Evolutionary conservation across 2,329 filamentous ascomycete genomes (phyloP).

Genomic region (Trichoderma lentiforme): DNA sequence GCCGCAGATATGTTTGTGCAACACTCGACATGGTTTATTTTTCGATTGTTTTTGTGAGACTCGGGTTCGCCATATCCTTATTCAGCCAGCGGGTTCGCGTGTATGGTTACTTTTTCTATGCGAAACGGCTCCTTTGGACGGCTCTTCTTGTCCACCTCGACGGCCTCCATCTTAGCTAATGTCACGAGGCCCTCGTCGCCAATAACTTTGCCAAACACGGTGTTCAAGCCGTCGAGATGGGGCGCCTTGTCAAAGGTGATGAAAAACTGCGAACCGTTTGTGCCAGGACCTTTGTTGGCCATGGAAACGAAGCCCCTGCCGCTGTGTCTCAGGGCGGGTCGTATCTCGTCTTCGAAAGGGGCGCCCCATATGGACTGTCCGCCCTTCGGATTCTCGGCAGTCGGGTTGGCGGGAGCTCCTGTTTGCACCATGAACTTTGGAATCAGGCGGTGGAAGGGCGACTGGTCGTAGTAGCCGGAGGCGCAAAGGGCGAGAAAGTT

Average conservation of each 20-base stretch:
- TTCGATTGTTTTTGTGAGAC: neutral
- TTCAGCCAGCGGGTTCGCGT: conserved; percentile 74
- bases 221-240: conserved; percentile 81
- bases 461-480: conserved; percentile 70
- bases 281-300: conserved; percentile 72
- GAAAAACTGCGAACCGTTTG: conserved; percentile 80
- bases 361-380: conserved; percentile 71
- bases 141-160: conserved; percentile 75
- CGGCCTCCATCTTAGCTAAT: conserved; percentile 66
- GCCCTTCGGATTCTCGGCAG: conserved; percentile 60
- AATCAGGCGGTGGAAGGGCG: conserved; percentile 77
- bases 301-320: conserved; percentile 69
- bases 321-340: conserved; percentile 65
- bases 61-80: conserved; percentile 31
- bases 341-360: conserved; percentile 78
- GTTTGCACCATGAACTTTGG: conserved; percentile 79
- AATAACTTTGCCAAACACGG: conserved; percentile 74
- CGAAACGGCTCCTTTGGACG: conserved; percentile 63
- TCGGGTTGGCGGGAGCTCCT: conserved; percentile 58
- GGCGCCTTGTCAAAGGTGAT: conserved; percentile 72
- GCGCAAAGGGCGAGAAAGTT: conserved; percentile 88
- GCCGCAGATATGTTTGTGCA: neutral
- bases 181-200: conserved; percentile 63
- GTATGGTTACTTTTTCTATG: conserved; percentile 69
- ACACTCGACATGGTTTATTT: neutral